phyloP scores from a whole-genome alignment of 2,329 filamentous ascomycete genomes.

The Aspergillus neoniger region DNA sequence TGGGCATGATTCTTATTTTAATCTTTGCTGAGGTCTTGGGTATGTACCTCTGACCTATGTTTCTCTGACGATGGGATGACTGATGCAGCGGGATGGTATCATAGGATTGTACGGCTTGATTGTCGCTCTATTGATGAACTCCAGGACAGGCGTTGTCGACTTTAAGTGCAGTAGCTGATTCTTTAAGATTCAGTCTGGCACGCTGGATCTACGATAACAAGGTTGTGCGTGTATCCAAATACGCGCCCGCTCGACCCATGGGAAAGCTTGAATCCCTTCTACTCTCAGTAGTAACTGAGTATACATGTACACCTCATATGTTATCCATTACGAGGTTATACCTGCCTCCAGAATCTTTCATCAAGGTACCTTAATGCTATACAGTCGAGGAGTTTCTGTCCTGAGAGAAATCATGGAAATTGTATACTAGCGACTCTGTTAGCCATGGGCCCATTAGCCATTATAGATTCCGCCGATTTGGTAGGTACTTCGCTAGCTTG shows the following conservation, averaged over 20 bases:
- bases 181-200: neutral
- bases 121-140: constrained; percentile 8
- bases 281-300: too few species aligned
- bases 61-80: neutral
- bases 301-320: too few species aligned
- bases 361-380: too few species aligned
- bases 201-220: neutral
- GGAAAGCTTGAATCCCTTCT: too few species aligned
- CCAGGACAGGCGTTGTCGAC: neutral
- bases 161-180: neutral
- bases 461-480: too few species aligned
- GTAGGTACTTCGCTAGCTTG: too few species aligned
- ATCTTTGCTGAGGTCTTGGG: constrained; percentile 99
- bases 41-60: constrained; percentile 48
- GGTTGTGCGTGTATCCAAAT: neutral
- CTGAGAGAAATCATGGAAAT: too few species aligned
- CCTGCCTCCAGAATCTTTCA: too few species aligned
- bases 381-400: too few species aligned
- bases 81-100: neutral
- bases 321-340: too few species aligned
- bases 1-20: constrained; percentile 97
- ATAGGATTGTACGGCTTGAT: constrained; percentile 9
- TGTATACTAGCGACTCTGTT: too few species aligned
- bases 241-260: neutral
- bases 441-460: too few species aligned